Evolutionary conservation across 2,329 filamentous ascomycete species (phyloP), one percentile per base, ranked within the genome.

Genomic region (Venturia aucupariae): DNA sequence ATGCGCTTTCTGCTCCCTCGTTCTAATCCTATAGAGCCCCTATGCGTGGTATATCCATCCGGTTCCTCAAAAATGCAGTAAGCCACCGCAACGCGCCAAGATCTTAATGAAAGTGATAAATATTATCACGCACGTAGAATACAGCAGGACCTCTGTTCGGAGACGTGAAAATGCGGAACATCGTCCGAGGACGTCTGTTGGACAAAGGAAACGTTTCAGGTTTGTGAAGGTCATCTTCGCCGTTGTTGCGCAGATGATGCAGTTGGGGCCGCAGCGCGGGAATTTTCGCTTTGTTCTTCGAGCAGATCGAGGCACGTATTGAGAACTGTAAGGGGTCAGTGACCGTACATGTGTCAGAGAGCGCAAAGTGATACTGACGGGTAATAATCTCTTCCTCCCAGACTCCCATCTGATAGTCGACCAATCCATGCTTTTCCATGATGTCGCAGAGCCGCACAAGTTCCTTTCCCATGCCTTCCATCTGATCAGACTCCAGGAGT

Each of bases 331-430:
- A 35, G 17, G n/a, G n/a, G 17, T 46, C 59, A 61, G 35, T 42
- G 13, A 42, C 19, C 7, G 30, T 17, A 11, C 7, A 22, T 11
- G 30, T 13, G 24, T 27, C 17, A 17, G n/a, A 15, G 11, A 32
- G n/a, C 24, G 15, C n/a, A 42, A 7, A 22, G 51, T 57, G 13
- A 41, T 35, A 82, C 90, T 77, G 80, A 96, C 92, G 83, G 65
- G 84, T 84, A 69, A 94, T 84, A 70, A 97, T 97, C 72, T 90
- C 86, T 73, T 97, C 92, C 76, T 97, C 94, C 85, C 91, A 95
- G 32, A 97, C 90, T 10, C 94, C 94, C 78, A 96, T 95, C 72
- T 97, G 89, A 74, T 97, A 99, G 77, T 99, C 94, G 13, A 99
- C 91, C 60, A 99, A 79, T n/a, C 94, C 94, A 72, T 95, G 88